Percentiles rank a stretch among this genome's conserved stretches.
Evolutionary conservation across 2,329 filamentous ascomycete genomes (phyloP).

Genomic region (Trichoderma endophyticum): DNA sequence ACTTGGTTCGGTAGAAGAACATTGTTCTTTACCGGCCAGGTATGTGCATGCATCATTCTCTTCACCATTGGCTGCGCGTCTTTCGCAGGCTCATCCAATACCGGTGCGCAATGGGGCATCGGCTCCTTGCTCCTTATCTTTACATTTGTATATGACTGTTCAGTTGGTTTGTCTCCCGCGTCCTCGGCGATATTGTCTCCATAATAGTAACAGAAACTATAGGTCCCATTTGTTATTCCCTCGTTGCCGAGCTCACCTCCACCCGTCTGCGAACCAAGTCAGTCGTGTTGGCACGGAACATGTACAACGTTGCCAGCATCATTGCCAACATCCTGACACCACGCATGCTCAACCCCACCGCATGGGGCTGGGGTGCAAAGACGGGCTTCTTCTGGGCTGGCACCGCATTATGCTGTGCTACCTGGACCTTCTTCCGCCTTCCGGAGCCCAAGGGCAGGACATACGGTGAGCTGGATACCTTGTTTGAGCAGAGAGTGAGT

Average conservation of each 20-base stretch:
- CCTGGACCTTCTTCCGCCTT: constrained; percentile 52
- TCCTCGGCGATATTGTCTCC: too few species aligned
- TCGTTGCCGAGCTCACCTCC: constrained; percentile 58
- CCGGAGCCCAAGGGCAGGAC: constrained; percentile 54
- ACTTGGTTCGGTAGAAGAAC: constrained; percentile 43
- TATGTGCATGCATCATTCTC: constrained; percentile 45
- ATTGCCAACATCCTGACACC: constrained; percentile 46
- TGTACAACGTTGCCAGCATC: constrained; percentile 50
- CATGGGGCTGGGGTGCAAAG: constrained; percentile 48
- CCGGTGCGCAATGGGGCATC: constrained; percentile 46
- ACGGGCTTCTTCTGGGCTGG: constrained; percentile 46
- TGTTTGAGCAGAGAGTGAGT: constrained; percentile 47
- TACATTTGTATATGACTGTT: constrained; percentile 42
- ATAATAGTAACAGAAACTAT: background rate
- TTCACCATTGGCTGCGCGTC: constrained; percentile 54
- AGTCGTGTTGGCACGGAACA: constrained; percentile 43
- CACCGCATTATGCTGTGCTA: constrained; percentile 43
- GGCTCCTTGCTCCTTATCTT: constrained; percentile 45
- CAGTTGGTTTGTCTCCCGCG: constrained; percentile 26
- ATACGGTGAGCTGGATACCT: constrained; percentile 52
- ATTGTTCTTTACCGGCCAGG: constrained; percentile 45
- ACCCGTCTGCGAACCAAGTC: constrained; percentile 47
- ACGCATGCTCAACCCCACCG: constrained; percentile 45
- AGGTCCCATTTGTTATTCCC: constrained; percentile 70
- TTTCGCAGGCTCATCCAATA: constrained; percentile 43